These are phyloP conservation scores for Colletotrichum cordylinicola DNA, from an alignment of 2,329 filamentous ascomycete genomes.

Conservation along the genomic window DNA sequence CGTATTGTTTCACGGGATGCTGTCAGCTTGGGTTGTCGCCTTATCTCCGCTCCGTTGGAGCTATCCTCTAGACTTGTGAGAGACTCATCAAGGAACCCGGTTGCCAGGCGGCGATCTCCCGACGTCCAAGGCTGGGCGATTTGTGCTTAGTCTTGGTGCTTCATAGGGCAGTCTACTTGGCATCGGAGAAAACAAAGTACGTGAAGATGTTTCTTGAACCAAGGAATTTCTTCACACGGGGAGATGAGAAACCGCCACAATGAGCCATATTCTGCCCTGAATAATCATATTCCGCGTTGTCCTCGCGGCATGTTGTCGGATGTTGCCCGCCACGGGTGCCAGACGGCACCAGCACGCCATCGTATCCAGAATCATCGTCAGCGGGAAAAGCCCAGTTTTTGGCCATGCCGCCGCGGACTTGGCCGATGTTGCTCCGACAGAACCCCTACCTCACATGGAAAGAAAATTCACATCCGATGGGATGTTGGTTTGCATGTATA, in stretches of 20 bases:
- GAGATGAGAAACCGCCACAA: background rate
- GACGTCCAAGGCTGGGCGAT: background rate
- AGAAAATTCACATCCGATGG: background rate
- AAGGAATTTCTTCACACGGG: background rate
- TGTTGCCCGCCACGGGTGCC: background rate
- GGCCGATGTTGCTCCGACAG: background rate
- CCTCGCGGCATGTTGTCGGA: background rate
- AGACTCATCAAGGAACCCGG: background rate
- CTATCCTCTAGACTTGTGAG: background rate
- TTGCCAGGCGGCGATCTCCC: background rate
- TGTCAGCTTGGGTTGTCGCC: background rate
- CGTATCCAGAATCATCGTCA: conserved; percentile 17
- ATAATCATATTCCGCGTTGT: fast-evolving
- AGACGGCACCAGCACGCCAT: conserved; percentile 7
- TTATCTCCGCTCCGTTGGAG: background rate
- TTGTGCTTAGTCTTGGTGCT: background rate
- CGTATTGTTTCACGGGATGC: background rate
- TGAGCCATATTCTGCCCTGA: background rate
- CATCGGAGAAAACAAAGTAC: background rate
- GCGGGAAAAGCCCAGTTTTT: background rate
- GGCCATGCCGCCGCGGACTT: background rate
- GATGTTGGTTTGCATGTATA: background rate
- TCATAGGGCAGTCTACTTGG: background rate
- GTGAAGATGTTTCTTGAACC: background rate
- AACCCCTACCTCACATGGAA: background rate